phyloP scores from a whole-genome alignment of 345 rosid species.

The Hibiscus syriacus region DNA sequence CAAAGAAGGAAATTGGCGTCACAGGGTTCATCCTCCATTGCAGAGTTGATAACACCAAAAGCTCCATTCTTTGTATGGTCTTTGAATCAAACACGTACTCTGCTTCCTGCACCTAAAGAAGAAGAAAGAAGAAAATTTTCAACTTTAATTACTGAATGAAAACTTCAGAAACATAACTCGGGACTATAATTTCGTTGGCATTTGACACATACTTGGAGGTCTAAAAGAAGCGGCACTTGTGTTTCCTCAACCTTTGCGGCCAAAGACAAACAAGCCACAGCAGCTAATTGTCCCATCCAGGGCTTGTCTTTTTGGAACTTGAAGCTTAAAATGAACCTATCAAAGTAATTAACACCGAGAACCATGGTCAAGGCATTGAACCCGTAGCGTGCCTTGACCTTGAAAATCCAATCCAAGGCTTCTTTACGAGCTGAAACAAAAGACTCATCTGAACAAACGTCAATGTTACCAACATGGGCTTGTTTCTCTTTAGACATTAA shows the following conservation, averaged over 20 bases:
- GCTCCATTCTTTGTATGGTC: background rate
- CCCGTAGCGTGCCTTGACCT: background rate
- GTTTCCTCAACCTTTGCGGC: background rate
- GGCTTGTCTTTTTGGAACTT: background rate
- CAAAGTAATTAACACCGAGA: background rate
- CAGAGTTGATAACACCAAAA: background rate
- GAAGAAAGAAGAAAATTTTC: too few species aligned
- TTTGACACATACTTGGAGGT: background rate
- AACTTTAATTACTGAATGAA: background rate
- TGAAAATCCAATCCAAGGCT: background rate
- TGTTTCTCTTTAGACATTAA: background rate
- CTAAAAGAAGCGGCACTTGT: background rate
- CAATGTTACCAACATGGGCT: background rate
- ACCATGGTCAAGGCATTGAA: background rate
- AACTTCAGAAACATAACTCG: background rate
- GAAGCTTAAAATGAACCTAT: background rate
- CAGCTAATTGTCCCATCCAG: background rate
- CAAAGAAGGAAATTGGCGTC: background rate
- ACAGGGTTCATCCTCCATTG: background rate
- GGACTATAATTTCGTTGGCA: background rate
- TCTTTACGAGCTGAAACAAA: background rate
- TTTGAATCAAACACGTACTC: background rate
- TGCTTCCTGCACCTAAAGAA: background rate
- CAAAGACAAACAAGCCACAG: background rate
- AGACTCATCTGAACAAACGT: background rate